Evolutionary conservation across 2,329 filamentous ascomycete genomes (phyloP), one percentile per base, ranked within the genome.

Genomic region (Aureobasidium melanogenum): DNA sequence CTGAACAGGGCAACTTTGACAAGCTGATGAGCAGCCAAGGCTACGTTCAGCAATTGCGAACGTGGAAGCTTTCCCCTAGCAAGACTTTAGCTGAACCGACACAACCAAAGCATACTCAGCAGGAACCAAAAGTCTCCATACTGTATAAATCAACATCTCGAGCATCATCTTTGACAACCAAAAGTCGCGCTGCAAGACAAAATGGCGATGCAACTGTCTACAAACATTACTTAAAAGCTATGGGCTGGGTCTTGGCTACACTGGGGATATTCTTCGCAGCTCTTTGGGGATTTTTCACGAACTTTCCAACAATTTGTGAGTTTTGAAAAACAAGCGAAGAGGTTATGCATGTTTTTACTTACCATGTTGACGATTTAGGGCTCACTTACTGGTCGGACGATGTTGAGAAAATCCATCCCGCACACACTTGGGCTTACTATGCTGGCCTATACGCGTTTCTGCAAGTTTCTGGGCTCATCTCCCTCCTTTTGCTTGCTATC

Each of bases 151-250:
- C 24, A n/a, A n/a, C 14, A 17, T 30, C 26, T 8, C 15, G 26
- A n/a, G n/a, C 28, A 19, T 30, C 17, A 19, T 32, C 46, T 10
- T n/a, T 24, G 17, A 32, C 2, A 17, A 3, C 17, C 10, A 17
- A 36, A 15, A 26, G 19, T 7, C 8, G 34, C 9, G 19, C 56
- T 24, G 6, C 30, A 24, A 30, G 46, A 7, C 56, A 71, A 69
- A 39, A 62, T 52, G 47, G 63, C 60, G 36, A 63, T 5, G 60
- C 59, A 60, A 65, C 64, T 63, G 66, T 64, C 65, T 46, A 54
- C 50, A 54, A 24, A 19, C 50, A 54, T 19, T 54, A 54, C 24
- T 17, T 54, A 1, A 54, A 54, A 24, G 30, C 12, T 12, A 54
- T 54, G 50, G 50, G 50, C 15, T 48, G 46, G 46, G 14, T 32